A percentile compares a stretch with the other conserved stretches of the same genome.
phyloP scores from a whole-genome alignment of 768 basidiomycete genomes.

The Tephrocybe sp. region DNA sequence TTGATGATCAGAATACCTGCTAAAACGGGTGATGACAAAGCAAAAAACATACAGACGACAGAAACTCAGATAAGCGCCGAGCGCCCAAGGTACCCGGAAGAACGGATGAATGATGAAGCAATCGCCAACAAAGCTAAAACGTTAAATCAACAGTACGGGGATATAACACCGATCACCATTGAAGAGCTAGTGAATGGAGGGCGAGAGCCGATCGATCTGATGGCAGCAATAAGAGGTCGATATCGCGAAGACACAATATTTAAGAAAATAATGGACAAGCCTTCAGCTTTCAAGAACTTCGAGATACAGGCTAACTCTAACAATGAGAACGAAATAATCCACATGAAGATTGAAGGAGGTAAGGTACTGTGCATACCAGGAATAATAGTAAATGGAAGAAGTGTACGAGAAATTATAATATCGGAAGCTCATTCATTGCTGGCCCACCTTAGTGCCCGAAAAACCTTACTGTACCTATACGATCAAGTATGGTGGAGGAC shows the following conservation, averaged over 20 bases:
- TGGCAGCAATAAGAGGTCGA: not conserved
- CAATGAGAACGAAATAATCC: slow-evolving; percentile 17
- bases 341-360: slow-evolving; percentile 5
- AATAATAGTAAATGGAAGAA: slow-evolving; percentile 10
- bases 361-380: slow-evolving; percentile 27
- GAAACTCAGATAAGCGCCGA: no score
- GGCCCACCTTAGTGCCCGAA: slow-evolving; percentile 35
- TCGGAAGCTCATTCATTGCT: slow-evolving; percentile 37
- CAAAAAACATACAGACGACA: no score
- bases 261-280: not conserved
- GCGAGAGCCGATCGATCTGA: slow-evolving; percentile 3
- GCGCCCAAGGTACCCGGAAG: not conserved
- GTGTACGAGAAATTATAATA: slow-evolving; percentile 31
- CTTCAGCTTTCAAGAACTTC: slow-evolving; percentile 22
- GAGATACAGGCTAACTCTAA: no score
- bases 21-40: no score
- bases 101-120: not conserved
- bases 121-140: not conserved
- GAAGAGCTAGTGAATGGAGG: no score
- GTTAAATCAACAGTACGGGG: not conserved
- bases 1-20: not conserved
- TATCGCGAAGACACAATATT: slow-evolving; percentile 31
- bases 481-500: slow-evolving; percentile 27
- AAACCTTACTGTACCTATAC: slow-evolving; percentile 28
- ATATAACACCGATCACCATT: not conserved